Conservation (phyloP, 2,329 filamentous ascomycete species). For the Paecilomyces sp. region DNA sequence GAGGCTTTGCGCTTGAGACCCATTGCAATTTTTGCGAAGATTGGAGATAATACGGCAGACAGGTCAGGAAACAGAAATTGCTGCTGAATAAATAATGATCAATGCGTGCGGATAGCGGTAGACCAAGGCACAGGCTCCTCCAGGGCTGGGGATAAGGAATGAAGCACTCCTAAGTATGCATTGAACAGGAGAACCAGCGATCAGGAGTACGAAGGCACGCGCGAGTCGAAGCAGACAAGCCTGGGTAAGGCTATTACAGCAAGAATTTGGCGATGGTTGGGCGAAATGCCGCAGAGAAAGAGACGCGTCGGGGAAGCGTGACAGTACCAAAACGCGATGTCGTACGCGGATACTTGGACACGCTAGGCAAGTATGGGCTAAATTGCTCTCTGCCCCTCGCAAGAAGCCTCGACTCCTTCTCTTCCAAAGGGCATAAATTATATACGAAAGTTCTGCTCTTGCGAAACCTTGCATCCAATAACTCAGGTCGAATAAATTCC, state of each 20-base stretch:
- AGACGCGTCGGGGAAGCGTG: neutral
- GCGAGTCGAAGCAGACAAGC: conserved; percentile 10
- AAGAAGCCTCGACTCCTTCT: neutral
- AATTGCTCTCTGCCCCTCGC: neutral
- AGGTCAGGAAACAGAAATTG: neutral
- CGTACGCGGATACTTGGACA: neutral
- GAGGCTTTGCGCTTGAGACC: conserved; percentile 54
- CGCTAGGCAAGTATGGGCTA: neutral
- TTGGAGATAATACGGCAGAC: neutral
- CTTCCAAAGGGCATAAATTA: neutral
- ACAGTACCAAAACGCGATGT: neutral
- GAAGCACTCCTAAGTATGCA: conserved; percentile 14
- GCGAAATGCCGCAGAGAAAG: neutral
- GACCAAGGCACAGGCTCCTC: conserved; percentile 30
- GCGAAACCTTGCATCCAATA: neutral
- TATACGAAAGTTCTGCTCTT: neutral
- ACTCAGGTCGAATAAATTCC: neutral
- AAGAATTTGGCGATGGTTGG: conserved; percentile 9
- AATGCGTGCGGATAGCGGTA: conserved; percentile 14
- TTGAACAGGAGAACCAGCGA: conserved; percentile 38
- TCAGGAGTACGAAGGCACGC: conserved; percentile 18
- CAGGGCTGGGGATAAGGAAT: conserved; percentile 24
- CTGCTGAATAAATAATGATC: neutral
- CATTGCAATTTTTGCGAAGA: conserved; percentile 31
- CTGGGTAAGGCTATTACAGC: conserved; percentile 3